Conservation (phyloP, 2,329 filamentous ascomycete species). For the Knoxdaviesia capensis region DNA sequence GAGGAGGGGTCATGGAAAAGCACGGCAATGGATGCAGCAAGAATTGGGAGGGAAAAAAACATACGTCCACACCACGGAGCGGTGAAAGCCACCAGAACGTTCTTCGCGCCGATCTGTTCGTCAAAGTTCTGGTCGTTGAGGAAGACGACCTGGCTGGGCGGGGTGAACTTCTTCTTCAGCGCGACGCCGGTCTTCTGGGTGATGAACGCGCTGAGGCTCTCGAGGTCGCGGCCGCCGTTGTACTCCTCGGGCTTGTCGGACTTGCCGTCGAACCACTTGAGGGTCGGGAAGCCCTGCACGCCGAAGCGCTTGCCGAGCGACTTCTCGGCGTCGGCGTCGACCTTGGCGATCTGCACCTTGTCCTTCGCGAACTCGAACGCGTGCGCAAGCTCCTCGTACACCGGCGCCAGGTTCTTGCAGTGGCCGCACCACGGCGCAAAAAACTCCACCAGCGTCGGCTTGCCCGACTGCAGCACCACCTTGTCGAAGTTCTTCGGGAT, state of each 20-base stretch:
- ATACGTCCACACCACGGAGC: slow-evolving; percentile 96
- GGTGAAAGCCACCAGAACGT: slow-evolving; percentile 90
- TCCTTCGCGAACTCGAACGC: slow-evolving; percentile 51
- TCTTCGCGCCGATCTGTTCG: slow-evolving; percentile 58
- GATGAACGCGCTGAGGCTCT: slow-evolving; percentile 65
- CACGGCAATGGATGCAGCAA: neutral
- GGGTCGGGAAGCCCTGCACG: slow-evolving; percentile 84
- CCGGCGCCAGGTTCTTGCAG: slow-evolving; percentile 91
- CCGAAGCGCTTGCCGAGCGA: slow-evolving; percentile 69
- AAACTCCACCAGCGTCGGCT: slow-evolving; percentile 93
- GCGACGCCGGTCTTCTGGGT: slow-evolving; percentile 72
- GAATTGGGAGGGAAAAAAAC: slow-evolving; percentile 19
- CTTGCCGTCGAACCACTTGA: slow-evolving; percentile 97
- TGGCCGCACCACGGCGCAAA: slow-evolving; percentile 98
- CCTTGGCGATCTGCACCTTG: slow-evolving; percentile 77
- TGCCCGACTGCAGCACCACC: slow-evolving; percentile 74
- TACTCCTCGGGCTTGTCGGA: slow-evolving; percentile 72
- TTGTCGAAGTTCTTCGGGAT: slow-evolving; percentile 81
- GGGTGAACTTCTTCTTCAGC: slow-evolving; percentile 53
- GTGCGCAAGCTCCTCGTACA: slow-evolving; percentile 77
- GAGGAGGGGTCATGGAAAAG: neutral
- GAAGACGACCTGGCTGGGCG: slow-evolving; percentile 57
- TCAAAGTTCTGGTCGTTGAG: slow-evolving; percentile 66
- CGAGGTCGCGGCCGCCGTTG: slow-evolving; percentile 68
- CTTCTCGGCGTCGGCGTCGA: slow-evolving; percentile 83